A percentile compares a stretch with the other conserved stretches of the same genome.
phyloP scores from a whole-genome alignment of 2,329 filamentous ascomycete genomes.

The Cercospora zeina region DNA sequence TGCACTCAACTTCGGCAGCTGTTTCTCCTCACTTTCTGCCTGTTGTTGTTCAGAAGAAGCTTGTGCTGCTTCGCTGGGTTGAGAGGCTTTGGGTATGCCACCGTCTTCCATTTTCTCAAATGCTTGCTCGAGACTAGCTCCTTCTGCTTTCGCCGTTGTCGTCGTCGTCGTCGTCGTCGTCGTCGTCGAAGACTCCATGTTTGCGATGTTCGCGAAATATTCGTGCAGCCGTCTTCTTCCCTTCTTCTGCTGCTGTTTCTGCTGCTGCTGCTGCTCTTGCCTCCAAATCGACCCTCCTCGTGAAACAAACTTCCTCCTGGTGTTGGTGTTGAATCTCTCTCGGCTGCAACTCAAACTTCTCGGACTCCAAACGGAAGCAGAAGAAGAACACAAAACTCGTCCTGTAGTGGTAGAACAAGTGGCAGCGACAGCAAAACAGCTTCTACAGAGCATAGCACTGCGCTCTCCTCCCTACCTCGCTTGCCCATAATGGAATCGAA shows the following conservation, averaged over 20 bases:
- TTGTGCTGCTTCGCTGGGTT: constrained; percentile 27
- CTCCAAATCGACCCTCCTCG: neutral
- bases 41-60: constrained; percentile 6
- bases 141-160: neutral
- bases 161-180: neutral
- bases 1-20: constrained; percentile 63
- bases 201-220: neutral
- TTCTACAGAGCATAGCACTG: too few relatives aligned
- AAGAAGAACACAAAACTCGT: neutral
- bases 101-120: constrained; percentile 35
- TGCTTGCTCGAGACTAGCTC: constrained; percentile 16
- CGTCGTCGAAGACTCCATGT: too few relatives aligned
- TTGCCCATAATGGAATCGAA: too few relatives aligned
- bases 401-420: neutral
- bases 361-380: neutral
- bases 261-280: neutral
- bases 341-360: too few relatives aligned
- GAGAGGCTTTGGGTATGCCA: constrained; percentile 29
- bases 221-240: neutral
- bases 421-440: neutral
- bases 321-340: too few relatives aligned
- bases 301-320: neutral
- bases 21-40: constrained; percentile 34
- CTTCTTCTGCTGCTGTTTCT: too few relatives aligned
- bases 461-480: too few relatives aligned